phyloP scores from a whole-genome alignment of 768 basidiomycete genomes.

The Agaricus blazei region DNA sequence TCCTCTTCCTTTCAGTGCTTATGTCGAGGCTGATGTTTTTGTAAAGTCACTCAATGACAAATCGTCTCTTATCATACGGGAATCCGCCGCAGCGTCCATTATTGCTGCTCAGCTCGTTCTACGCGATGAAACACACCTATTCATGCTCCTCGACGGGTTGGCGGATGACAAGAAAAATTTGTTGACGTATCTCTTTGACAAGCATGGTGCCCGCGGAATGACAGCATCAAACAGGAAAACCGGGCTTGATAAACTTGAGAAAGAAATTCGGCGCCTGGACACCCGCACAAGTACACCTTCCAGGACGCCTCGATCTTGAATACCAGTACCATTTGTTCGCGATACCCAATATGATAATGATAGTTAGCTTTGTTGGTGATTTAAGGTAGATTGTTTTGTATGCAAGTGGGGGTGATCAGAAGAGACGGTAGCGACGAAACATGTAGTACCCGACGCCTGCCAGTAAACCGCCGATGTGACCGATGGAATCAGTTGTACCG shows the following conservation, averaged over 20 bases:
- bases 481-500: constrained; percentile 51
- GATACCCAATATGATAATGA: constrained; percentile 4
- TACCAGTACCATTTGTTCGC: background rate
- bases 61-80: constrained; percentile 72
- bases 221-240: constrained; percentile 28
- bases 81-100: constrained; percentile 77
- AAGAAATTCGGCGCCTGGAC: constrained; percentile 78
- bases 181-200: constrained; percentile 85
- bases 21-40: background rate
- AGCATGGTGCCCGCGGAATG: constrained; percentile 67
- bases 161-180: constrained; percentile 91
- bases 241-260: constrained; percentile 68
- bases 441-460: constrained; percentile 56
- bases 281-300: constrained; percentile 73
- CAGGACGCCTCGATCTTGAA: constrained; percentile 16
- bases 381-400: no score
- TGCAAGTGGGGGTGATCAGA: constrained; percentile 5
- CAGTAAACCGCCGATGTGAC: constrained; percentile 66
- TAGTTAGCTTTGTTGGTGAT: constrained; percentile 3
- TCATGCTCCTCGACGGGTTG: constrained; percentile 73
- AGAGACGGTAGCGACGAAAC: constrained; percentile 29
- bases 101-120: constrained; percentile 82
- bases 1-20: constrained; percentile 3
- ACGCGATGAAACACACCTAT: constrained; percentile 79
- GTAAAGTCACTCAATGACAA: constrained; percentile 65